Base-by-base conservation (phyloP, 1,284 basidiomycete genomes). In the Ustilago hordei region DNA sequence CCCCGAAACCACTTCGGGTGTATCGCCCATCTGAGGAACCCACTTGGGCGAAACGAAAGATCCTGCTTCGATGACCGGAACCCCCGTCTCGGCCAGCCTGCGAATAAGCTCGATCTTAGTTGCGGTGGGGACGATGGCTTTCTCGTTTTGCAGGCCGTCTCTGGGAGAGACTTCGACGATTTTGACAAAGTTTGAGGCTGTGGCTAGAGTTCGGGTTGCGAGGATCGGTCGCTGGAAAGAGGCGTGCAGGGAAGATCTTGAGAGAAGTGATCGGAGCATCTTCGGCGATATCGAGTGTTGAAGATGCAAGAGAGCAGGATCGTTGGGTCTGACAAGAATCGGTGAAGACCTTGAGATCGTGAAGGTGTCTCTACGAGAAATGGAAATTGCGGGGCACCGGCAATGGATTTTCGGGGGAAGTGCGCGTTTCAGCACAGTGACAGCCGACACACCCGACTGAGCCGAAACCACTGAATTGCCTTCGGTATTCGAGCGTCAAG, bases 61-160 rank as follows among this genome's bases (percentile, higher is more conserved):
- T 6, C 95, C 95, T 0, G 91, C 91, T 87, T 98, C 95, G 75
- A 98, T 92, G 62, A 89, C 90, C 62, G 88, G 88, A 73, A 92
- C 86, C 0, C 95, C 95, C 3, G 93, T 91, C 9, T 87, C 84
- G 6, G 90, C 90, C 4, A 98, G 90, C 13, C 91, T 88, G 69
- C 93, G 90, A 71, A 98, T 91, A 55, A 98, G 89, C 78, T 93
- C 92, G 48, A 92, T 90, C 86, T 96, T 97, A 74, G 92, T 88
- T 12, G 90, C 89, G 0, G 91, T 91, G 4, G 93, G 89, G 4
- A 96, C 91, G 8, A 91, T 88, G n/a, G 59, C 34, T 75, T 92
- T 91, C 84, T 98, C 93, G 84, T 98, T 98, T 88, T 98, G 95
- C 15, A 98, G 88, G 0, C 95, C 95, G 86, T 98, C 95, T 28